phyloP scores from a whole-genome alignment of 108 stramenopile genomes.

The Pseudonitzschia multiseries region DNA sequence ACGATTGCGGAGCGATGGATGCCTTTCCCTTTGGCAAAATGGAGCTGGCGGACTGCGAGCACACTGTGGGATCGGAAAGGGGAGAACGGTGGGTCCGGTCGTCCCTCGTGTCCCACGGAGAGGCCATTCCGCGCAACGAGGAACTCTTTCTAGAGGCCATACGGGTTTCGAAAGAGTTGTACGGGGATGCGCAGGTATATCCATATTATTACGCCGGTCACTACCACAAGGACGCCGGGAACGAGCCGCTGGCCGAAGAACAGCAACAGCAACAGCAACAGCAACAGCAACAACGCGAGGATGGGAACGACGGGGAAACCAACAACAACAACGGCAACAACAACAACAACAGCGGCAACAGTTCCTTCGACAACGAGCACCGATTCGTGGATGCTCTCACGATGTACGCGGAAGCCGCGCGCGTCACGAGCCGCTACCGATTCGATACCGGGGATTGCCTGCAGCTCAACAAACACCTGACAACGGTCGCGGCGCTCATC shows the following conservation, averaged over 20 bases:
- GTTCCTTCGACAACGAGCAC: constrained; percentile 39
- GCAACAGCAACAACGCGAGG: neutral
- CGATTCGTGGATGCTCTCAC: constrained; percentile 48
- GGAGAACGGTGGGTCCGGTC: constrained; percentile 42
- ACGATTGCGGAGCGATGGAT: constrained; percentile 40
- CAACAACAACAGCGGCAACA: neutral
- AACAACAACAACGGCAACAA: neutral
- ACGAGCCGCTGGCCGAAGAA: neutral
- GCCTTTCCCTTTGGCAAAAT: constrained; percentile 56
- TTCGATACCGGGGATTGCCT: constrained; percentile 36
- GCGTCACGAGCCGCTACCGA: constrained; percentile 47
- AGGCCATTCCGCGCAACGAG: constrained; percentile 30
- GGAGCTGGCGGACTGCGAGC: constrained; percentile 70
- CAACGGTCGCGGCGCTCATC: constrained; percentile 39
- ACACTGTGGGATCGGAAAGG: constrained; percentile 41
- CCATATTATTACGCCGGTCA: constrained; percentile 51
- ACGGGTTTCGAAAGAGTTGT: constrained; percentile 24
- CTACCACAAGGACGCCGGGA: constrained; percentile 60
- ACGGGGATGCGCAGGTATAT: constrained; percentile 49
- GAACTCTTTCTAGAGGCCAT: constrained; percentile 54
- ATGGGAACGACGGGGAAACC: neutral
- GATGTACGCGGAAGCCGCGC: constrained; percentile 44
- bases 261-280: neutral
- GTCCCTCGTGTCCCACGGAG: neutral
- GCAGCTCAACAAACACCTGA: constrained; percentile 62